Evolutionary conservation across 257 asterid species (phyloP).

Genomic region (Leonotis leonurus): DNA sequence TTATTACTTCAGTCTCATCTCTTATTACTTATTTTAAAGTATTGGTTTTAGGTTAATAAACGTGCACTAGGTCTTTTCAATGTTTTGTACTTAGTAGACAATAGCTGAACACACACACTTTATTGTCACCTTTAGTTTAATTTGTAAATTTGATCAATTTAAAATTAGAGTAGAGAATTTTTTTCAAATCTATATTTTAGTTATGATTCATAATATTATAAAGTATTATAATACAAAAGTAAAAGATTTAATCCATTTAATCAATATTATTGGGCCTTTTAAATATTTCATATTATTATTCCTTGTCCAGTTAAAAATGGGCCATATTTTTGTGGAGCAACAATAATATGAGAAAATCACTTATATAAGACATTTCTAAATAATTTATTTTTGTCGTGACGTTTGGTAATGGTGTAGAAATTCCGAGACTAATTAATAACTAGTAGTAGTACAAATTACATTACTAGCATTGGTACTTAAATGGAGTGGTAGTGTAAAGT

Average conservation of each 20-base stretch:
- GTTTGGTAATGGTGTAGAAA: neutral
- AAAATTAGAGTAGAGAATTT: constrained; percentile 3
- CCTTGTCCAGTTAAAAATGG: constrained; percentile 28
- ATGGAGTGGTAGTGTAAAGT: neutral
- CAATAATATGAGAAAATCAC: neutral
- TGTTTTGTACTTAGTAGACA: neutral
- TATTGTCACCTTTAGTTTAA: neutral
- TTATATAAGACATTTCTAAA: no score
- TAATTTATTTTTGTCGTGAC: neutral
- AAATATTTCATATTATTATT: constrained; percentile 11
- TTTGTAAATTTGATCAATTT: no score
- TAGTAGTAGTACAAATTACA: neutral
- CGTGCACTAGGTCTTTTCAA: neutral
- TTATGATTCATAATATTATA: no score
- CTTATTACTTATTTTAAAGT: neutral
- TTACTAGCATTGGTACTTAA: neutral
- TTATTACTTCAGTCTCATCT: neutral
- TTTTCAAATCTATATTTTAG: no score
- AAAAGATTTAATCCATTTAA: no score
- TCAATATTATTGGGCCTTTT: constrained; percentile 36
- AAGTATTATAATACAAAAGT: no score
- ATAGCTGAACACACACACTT: neutral
- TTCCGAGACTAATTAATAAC: no score
- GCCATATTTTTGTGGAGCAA: constrained; percentile 28
- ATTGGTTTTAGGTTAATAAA: neutral